Evolutionary conservation across 371 early-diverging fungal genomes (phyloP), one percentile per base, ranked within the genome.

Genomic region (Mucor piriformis): DNA sequence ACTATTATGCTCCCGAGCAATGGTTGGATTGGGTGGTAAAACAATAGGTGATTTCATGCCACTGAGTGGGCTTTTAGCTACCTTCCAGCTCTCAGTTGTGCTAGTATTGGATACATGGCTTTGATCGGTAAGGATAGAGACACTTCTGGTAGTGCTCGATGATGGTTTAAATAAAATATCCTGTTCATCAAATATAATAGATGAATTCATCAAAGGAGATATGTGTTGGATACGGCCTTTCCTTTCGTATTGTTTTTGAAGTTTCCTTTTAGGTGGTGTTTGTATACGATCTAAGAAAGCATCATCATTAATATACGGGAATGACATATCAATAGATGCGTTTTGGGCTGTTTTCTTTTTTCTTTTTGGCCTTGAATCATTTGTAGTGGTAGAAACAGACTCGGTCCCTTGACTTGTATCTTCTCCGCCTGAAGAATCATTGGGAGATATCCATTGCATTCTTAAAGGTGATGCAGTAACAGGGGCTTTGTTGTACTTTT

Each of bases 391-490:
- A 8, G 42, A 18, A 20, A 18, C 18, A 42, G n/a, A 18, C 18
- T 42, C 18, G 10, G 0, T n/a, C 6, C 10, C 18, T 42, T 18
- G 8, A 8, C 8, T 8, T 0, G 20, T 6, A 1, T 1, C 1
- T 20, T 42, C 42, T 42, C 18, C 42, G 42, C 18, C 42, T 42
- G 37, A n/a, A 4, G 37, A n/a, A 37, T 42, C 42, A 18, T 38
- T 38, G 5, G 6, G 15, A 15, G 48, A 53, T n/a, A 13, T 32
- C 65, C 65, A 64, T 18, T 64, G 59, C 8, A 37, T 43, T 32
- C 59, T 48, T 13, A 64, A 24, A 2, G 65, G 65, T 5, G 65
- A 64, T n/a, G 59, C 33, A 16, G n/a, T 48, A 4, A 44, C 25
- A 3, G 57, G 57, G 20, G 25, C 50, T 24, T 35, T 43, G 7